A percentile compares a stretch with the other conserved stretches of the same genome.
These are phyloP conservation scores for Cryptococcus sp. DNA, from an alignment of 1,284 basidiomycete genomes.

Conservation along the genomic window DNA sequence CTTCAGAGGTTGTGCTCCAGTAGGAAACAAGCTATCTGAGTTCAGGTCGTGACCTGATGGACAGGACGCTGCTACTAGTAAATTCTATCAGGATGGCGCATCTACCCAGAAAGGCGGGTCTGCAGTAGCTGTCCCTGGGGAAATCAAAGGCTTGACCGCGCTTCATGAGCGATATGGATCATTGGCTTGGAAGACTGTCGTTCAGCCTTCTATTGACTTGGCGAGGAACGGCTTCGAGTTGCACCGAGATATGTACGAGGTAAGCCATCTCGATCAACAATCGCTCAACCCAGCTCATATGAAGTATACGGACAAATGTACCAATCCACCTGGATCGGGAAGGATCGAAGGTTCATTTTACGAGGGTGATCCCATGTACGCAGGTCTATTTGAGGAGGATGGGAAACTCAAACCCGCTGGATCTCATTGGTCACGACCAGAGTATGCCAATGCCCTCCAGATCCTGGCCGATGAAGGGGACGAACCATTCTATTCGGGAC, in stretches of 20 bases:
- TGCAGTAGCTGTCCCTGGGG: constrained; percentile 35
- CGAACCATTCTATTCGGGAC: constrained; percentile 33
- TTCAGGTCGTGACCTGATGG: not conserved
- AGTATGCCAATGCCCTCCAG: constrained; percentile 32
- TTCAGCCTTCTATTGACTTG: constrained; percentile 19
- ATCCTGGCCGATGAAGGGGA: constrained; percentile 32
- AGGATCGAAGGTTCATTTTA: constrained; percentile 14
- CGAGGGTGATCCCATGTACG: constrained; percentile 11
- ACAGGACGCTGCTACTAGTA: constrained; percentile 14
- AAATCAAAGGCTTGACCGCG: constrained; percentile 24
- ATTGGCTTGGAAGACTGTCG: constrained; percentile 22
- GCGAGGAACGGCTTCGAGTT: constrained; percentile 61
- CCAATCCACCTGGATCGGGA: constrained; percentile 8
- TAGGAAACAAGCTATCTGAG: constrained; percentile 9
- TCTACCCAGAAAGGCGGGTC: constrained; percentile 21
- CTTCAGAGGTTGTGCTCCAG: constrained; percentile 31
- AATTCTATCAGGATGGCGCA: constrained; percentile 16
- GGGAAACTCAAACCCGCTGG: constrained; percentile 25
- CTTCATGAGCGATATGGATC: constrained; percentile 27
- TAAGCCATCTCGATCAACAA: constrained; percentile 2
- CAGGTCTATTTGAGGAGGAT: constrained; percentile 15
- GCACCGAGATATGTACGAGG: constrained; percentile 27
- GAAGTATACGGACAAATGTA: constrained; percentile 9
- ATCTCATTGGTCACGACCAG: constrained; percentile 23
- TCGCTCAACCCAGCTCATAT: not conserved